Base-by-base conservation (phyloP, 2,329 filamentous ascomycete genomes). In the Diaporthe caulivora region DNA sequence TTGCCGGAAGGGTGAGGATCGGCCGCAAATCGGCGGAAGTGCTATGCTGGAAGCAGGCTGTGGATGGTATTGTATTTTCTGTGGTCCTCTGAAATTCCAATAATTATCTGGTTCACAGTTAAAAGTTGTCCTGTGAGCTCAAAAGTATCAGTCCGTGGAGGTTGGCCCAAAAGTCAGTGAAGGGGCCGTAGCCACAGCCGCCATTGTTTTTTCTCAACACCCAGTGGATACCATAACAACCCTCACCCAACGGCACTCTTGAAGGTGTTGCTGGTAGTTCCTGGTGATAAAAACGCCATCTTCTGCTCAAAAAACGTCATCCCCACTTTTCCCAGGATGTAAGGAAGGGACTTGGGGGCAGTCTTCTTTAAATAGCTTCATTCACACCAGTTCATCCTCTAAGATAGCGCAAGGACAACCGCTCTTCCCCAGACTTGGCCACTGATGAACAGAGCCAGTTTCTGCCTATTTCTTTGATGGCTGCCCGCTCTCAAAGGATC, bases 1-100 rank as follows among this genome's bases (percentile, higher is more conserved):
- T 72, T 74, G 73, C 73, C 73, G 72, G 47, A 51, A 51, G 29
- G 29, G 49, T 64, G 70, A 74, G 7, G 42, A 72, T 49, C 70
- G 70, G 70, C 55, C 70, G 51, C 40, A 54, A 29, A 51, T 34
- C 37, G 70, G 73, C 64, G 49, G 70, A 57, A 40, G 64, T 55
- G 67, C 49, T 65, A 31, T 18, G 40, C 44, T 67, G 62, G 70
- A 37, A 58, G 55, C 13, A 51, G 10, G 21, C 10, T 9, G 17
- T 51, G 18, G 24, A 53, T 11, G 18, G 24, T 54, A 29, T 55
- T 44, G 55, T 29, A 18, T 58, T 37, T 21, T 65, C 64, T 26
- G 34, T 26, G 58, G 18, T 51, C 42, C 18, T 51, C 70, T 37
- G 31, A 40, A 57, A 26, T 37, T 34, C 6, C 17, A 17, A 1